A percentile compares a stretch with the other conserved stretches of the same genome.
phyloP scores from a whole-genome alignment of 768 basidiomycete species.

The Mycena rebaudengoi region DNA sequence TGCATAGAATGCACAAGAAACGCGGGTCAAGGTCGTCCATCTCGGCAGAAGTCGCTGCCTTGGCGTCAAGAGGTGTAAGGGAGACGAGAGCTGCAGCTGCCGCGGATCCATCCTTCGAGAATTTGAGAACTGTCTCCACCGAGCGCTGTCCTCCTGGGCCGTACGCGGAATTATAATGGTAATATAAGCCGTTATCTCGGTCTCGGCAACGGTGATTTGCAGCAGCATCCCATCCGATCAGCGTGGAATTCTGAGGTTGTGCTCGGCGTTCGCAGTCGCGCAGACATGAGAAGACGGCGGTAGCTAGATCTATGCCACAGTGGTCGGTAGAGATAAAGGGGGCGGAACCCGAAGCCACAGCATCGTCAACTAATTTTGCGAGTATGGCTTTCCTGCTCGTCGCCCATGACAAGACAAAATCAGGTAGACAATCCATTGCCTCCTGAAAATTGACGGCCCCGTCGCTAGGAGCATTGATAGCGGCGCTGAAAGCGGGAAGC shows the following conservation, averaged over 20 bases:
- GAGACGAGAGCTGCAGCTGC: conserved; percentile 14
- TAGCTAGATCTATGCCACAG: conserved; percentile 1
- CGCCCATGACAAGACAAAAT: background rate
- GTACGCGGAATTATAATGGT: background rate
- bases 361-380: background rate
- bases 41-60: conserved; percentile 2
- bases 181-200: background rate
- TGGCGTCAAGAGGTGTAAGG: background rate
- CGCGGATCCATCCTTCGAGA: background rate
- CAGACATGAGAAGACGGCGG: background rate
- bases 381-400: background rate
- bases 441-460: conserved; percentile 15
- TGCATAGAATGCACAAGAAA: conserved; percentile 8
- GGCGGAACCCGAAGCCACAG: background rate
- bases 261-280: no score
- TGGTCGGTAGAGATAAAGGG: background rate
- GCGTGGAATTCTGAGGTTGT: no score
- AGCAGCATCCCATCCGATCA: conserved; percentile 10
- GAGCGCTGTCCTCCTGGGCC: background rate
- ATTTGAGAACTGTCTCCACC: conserved; percentile 3
- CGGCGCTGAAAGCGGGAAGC: conserved; percentile 3
- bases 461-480: conserved; percentile 12
- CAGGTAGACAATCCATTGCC: conserved; percentile 1
- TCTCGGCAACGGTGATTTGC: conserved; percentile 1
- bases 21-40: conserved; percentile 18